Evolutionary conservation across 139 green algal species (phyloP), one percentile per base, ranked within the genome.

Genomic region (Chlorella sorokiniana): DNA sequence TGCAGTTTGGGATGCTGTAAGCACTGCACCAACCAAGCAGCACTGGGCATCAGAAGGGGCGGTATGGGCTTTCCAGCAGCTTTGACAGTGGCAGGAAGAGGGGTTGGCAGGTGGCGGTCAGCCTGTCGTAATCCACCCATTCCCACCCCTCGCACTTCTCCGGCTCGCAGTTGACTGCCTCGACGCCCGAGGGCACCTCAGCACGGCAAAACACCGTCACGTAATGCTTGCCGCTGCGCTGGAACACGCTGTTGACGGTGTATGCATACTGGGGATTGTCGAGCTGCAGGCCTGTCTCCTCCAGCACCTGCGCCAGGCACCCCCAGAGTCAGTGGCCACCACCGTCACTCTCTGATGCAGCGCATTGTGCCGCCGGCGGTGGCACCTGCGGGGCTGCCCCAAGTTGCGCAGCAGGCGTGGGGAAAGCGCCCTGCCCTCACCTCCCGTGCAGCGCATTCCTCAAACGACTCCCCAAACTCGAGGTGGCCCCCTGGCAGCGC

Each of bases 401-500:
- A 37, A 69, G 29, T 54, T 59, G 56, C 25, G 38, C 23, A 65
- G 22, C 25, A 45, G 10, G 38, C 69, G 5, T 1, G 56, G 22
- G 20, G 9, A 56, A 10, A 25, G 0, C 5, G 9, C 16, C 20
- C 2, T 9, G 14, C 3, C 4, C 75, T 42, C 45, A 90, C 72
- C 82, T 94, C 91, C 35, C 91, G 68, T 1, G 51, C 41, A 6
- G 89, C 91, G 69, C 86, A 91, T 54, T 81, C 42, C 48, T 91
- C 85, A 33, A 90, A 90, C 25, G 59, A 86, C 59, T 94, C 91
- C 1, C 81, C 78, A 20, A 80, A 52, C 81, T 93, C 89, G n/a
- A 94, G 62, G 48, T 93, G 81, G 1, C 91, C 91, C 23, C 91
- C 91, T 35, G 91, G 91, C 44, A 94, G 78, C 0, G 91, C 91